Percentiles rank a stretch among this genome's conserved stretches.
These are phyloP conservation scores for Cutaneotrichosporon curvatum DNA, from an alignment of 1,284 basidiomycete genomes.

Conservation along the genomic window DNA sequence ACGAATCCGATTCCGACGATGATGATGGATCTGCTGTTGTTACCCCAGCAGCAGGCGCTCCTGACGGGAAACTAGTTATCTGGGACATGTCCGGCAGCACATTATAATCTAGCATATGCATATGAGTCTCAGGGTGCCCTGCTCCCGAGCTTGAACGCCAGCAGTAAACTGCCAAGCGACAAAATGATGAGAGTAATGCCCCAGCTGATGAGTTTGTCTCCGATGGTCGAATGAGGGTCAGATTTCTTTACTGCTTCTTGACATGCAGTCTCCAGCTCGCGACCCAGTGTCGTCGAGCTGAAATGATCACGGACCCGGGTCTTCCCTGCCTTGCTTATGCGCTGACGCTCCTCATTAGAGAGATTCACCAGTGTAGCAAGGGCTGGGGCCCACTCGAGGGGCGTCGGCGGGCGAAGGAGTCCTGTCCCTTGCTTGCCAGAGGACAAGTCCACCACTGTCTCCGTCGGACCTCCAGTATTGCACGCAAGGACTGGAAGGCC, in stretches of 20 bases:
- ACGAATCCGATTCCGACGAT: not conserved
- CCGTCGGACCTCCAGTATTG: slow-evolving; percentile 83
- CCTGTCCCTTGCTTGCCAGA: slow-evolving; percentile 52
- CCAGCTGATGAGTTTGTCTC: slow-evolving; percentile 30
- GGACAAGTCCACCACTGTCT: slow-evolving; percentile 64
- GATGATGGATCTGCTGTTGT: not conserved
- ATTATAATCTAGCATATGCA: too few species aligned
- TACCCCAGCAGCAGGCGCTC: too few species aligned
- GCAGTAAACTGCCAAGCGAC: not conserved
- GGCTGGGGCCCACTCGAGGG: slow-evolving; percentile 62
- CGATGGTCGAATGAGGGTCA: slow-evolving; percentile 28
- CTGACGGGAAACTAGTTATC: too few species aligned
- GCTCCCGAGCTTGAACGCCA: slow-evolving; percentile 5
- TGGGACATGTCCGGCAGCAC: too few species aligned
- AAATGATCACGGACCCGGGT: slow-evolving; percentile 56
- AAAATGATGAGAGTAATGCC: slow-evolving; percentile 10
- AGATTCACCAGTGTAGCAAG: slow-evolving; percentile 58
- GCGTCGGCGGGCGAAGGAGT: slow-evolving; percentile 55
- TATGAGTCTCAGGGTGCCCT: too few species aligned
- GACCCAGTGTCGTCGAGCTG: slow-evolving; percentile 59
- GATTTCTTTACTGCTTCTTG: slow-evolving; percentile 49
- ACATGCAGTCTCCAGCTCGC: slow-evolving; percentile 58
- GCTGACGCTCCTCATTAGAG: slow-evolving; percentile 48
- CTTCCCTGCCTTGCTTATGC: slow-evolving; percentile 55
- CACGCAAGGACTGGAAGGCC: slow-evolving; percentile 84